A percentile compares a stretch with the other conserved stretches of the same genome.
Evolutionary conservation across 83 land plant species (phyloP).

Genomic region (Thuja plicata): DNA sequence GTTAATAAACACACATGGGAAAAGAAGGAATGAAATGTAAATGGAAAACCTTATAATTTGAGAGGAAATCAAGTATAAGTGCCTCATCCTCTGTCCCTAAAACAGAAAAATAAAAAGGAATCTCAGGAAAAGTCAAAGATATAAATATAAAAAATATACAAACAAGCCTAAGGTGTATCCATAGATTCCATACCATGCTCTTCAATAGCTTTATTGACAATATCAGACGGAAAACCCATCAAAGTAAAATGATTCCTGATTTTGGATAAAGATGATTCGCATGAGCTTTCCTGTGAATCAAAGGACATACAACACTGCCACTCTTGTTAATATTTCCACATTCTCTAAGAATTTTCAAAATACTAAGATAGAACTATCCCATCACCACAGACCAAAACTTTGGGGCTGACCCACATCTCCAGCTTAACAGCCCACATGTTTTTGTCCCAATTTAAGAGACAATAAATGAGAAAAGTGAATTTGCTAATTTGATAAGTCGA

Average conservation of each 20-base stretch:
- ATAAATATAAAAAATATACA: neutral
- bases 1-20: neutral
- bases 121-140: neutral
- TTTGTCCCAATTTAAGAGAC: neutral
- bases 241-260: neutral
- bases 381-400: neutral
- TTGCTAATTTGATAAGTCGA: neutral
- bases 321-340: neutral
- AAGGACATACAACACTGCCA: neutral
- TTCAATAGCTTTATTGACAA: conserved; percentile 6
- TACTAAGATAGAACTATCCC: neutral
- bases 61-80: neutral
- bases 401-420: neutral
- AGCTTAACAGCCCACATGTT: neutral
- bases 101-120: neutral
- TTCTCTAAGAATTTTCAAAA: neutral
- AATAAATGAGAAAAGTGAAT: neutral
- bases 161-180: conserved; percentile 1
- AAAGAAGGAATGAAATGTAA: neutral
- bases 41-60: neutral
- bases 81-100: neutral
- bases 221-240: neutral
- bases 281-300: conserved; percentile 1
- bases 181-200: neutral
- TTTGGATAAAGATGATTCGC: neutral